Evolutionary conservation across 2,329 filamentous ascomycete genomes (phyloP).

Genomic region (Trichophyton schoenleinii): DNA sequence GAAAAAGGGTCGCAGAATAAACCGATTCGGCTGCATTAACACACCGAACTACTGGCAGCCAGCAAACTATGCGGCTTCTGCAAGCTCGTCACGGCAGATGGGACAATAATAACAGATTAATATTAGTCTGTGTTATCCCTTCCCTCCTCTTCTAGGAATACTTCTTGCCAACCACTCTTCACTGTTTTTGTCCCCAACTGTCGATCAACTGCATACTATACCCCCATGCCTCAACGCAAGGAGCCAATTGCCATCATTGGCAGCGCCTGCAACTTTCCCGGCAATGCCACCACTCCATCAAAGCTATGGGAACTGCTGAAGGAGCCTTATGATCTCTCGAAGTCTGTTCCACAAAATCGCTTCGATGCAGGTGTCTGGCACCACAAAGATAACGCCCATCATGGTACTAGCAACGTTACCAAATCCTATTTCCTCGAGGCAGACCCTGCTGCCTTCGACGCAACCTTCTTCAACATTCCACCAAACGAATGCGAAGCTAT

Average conservation of each 20-base stretch:
- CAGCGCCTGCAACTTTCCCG: constrained; percentile 27
- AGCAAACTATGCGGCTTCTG: background rate
- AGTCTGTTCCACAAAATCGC: constrained; percentile 12
- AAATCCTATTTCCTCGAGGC: constrained; percentile 15
- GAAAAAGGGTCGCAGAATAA: background rate
- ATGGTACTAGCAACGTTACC: constrained; percentile 11
- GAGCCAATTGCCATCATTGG: constrained; percentile 20
- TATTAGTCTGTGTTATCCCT: background rate
- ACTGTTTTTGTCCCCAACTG: background rate
- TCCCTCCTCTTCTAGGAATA: background rate
- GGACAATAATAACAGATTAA: background rate
- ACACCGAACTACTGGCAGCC: background rate
- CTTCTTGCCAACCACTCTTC: background rate
- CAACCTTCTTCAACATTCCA: constrained; percentile 21
- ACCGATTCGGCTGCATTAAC: background rate
- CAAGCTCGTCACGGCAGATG: background rate
- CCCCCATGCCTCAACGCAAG: background rate
- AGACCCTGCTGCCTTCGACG: constrained; percentile 21
- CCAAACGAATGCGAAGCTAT: constrained; percentile 19
- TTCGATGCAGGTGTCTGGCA: constrained; percentile 14
- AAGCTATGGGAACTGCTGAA: constrained; percentile 25
- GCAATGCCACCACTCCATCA: constrained; percentile 19
- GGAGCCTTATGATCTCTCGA: constrained; percentile 6
- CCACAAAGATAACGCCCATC: constrained; percentile 10
- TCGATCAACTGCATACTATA: background rate